Evolutionary conservation across 2,329 filamentous ascomycete genomes (phyloP).

Genomic region (Diplodia seriata): DNA sequence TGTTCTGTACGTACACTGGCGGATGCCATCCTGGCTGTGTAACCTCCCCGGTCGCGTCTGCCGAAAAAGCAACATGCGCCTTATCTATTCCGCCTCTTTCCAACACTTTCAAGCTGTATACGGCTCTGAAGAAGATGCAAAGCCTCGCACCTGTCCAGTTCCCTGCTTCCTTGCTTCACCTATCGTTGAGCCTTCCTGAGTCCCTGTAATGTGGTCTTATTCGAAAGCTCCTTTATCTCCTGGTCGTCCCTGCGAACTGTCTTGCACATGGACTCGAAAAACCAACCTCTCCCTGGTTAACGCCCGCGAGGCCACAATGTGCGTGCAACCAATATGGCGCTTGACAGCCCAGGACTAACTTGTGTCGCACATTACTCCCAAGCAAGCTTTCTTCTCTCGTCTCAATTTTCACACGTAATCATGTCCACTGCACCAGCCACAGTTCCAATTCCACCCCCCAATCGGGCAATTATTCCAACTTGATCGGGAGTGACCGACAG

Average conservation of each 20-base stretch:
- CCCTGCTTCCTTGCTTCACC: background rate
- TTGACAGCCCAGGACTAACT: background rate
- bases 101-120: background rate
- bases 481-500: background rate
- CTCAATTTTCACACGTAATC: background rate
- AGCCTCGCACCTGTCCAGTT: background rate
- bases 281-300: background rate
- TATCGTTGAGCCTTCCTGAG: background rate
- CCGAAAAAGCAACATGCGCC: conserved; percentile 1
- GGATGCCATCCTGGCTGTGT: background rate
- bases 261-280: conserved; percentile 20
- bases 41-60: background rate
- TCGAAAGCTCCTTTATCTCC: background rate
- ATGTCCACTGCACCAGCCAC: background rate
- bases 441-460: background rate
- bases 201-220: background rate
- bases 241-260: background rate
- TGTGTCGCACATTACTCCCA: conserved; percentile 11
- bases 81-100: background rate
- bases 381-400: background rate
- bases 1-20: background rate
- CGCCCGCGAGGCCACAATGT: background rate
- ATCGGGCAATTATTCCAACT: background rate
- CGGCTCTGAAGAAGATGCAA: conserved; percentile 6
- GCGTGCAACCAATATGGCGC: conserved; percentile 1